phyloP scores from a whole-genome alignment of 441 rosid species.

The California macrophylla region DNA sequence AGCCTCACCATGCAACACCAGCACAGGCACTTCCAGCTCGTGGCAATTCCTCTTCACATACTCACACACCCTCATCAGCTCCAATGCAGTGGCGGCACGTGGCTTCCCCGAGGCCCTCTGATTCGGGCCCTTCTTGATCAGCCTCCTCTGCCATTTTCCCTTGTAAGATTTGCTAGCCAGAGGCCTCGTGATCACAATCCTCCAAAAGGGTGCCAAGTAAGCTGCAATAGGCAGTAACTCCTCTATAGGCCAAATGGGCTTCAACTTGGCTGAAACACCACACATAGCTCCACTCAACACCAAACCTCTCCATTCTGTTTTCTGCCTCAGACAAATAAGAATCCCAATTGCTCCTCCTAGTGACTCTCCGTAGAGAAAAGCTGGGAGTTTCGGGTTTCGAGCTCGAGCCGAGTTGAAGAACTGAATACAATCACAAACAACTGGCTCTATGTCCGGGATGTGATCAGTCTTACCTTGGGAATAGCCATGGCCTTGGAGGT shows the following conservation, averaged over 20 bases:
- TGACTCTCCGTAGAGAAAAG: conserved; percentile 30
- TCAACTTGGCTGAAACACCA: conserved; percentile 25
- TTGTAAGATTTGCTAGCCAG: conserved; percentile 21
- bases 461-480: conserved; percentile 25
- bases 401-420: conserved; percentile 17
- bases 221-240: conserved; percentile 29
- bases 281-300: conserved; percentile 31
- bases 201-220: conserved; percentile 21
- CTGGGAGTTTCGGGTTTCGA: conserved; percentile 20
- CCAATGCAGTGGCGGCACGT: conserved; percentile 20
- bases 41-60: conserved; percentile 18
- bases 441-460: conserved; percentile 20
- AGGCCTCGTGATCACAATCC: conserved; percentile 14
- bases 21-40: conserved; percentile 21
- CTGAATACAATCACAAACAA: conserved; percentile 21
- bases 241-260: conserved; percentile 27
- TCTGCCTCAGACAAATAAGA: conserved; percentile 16
- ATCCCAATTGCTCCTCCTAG: conserved; percentile 30
- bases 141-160: conserved; percentile 26
- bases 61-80: conserved; percentile 26
- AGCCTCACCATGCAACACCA: conserved; percentile 26
- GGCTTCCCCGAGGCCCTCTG: conserved; percentile 20
- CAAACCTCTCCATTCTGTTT: conserved; percentile 23
- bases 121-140: conserved; percentile 20
- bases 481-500: conserved; percentile 29